Conservation (phyloP, 306 rosid species). For the Vigna angularis region DNA sequence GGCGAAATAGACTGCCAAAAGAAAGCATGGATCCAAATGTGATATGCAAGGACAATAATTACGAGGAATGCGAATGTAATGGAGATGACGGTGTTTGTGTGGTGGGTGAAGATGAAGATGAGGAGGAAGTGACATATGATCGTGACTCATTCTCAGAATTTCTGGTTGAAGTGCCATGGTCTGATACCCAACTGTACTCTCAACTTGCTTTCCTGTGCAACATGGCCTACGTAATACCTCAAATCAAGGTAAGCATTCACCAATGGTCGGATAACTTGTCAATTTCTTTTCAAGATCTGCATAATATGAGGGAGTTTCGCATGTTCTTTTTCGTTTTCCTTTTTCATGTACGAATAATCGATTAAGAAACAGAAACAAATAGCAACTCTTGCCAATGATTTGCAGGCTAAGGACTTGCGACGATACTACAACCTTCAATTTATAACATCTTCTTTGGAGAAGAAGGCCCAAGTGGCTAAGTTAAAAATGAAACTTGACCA, state of each 20-base stretch:
- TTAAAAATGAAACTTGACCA: conserved; percentile 56
- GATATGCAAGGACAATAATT: conserved; percentile 29
- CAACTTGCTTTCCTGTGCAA: conserved; percentile 80
- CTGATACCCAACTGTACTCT: conserved; percentile 74
- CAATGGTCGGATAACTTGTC: background rate
- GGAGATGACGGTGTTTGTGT: conserved; percentile 60
- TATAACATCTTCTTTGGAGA: conserved; percentile 78
- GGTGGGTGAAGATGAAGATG: conserved; percentile 64
- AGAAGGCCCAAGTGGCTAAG: conserved; percentile 66
- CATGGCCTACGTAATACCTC: conserved; percentile 86
- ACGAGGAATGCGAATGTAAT: conserved; percentile 59
- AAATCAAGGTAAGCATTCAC: conserved; percentile 63
- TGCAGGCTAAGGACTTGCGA: conserved; percentile 77
- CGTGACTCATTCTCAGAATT: conserved; percentile 62
- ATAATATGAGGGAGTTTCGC: background rate
- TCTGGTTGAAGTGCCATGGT: conserved; percentile 71
- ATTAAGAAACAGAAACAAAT: conserved; percentile 12
- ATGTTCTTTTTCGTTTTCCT: conserved; percentile 21
- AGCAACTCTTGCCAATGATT: conserved; percentile 27
- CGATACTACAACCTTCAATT: conserved; percentile 69
- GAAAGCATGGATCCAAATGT: conserved; percentile 54
- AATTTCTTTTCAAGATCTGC: conserved; percentile 15
- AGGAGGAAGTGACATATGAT: conserved; percentile 50
- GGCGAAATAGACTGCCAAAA: conserved; percentile 61
- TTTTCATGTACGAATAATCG: background rate